Evolutionary conservation across 192 early-diverging fungal species (phyloP).

Genomic region (Glomus cerebriforme): DNA sequence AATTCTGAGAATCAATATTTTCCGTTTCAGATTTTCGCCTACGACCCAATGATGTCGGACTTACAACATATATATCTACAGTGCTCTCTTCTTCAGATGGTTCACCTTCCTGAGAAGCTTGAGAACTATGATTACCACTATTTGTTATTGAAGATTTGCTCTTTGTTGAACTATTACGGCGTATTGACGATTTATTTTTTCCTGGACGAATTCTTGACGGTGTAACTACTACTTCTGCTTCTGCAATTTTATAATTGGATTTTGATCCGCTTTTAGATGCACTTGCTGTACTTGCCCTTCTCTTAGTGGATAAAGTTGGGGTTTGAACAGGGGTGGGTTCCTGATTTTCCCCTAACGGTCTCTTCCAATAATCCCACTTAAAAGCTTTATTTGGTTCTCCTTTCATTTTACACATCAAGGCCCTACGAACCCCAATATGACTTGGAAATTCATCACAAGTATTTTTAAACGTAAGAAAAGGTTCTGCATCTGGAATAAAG

Average conservation of each 20-base stretch:
- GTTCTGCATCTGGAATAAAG: background rate
- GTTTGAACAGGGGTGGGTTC: background rate
- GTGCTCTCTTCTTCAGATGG: background rate
- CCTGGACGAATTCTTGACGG: too few species aligned
- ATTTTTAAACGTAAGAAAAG: background rate
- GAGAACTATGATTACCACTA: background rate
- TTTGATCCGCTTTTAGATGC: background rate
- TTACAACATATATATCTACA: background rate
- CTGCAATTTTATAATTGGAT: background rate
- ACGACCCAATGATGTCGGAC: background rate
- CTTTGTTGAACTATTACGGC: background rate
- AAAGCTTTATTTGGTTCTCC: constrained; percentile 16
- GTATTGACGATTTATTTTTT: background rate
- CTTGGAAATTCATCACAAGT: background rate
- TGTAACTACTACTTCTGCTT: background rate
- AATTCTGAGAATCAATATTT: background rate
- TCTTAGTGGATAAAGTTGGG: background rate
- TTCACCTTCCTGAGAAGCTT: background rate
- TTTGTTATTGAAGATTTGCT: background rate
- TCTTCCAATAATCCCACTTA: constrained; percentile 17
- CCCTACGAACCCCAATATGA: constrained; percentile 22
- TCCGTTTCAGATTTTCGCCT: background rate
- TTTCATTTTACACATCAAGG: background rate
- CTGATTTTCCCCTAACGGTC: background rate
- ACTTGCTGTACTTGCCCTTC: background rate